Evolutionary conservation across 176 grass and related monocot genomes (phyloP), one percentile per base, ranked within the genome.

Genomic region (Calamus simplicifolius): DNA sequence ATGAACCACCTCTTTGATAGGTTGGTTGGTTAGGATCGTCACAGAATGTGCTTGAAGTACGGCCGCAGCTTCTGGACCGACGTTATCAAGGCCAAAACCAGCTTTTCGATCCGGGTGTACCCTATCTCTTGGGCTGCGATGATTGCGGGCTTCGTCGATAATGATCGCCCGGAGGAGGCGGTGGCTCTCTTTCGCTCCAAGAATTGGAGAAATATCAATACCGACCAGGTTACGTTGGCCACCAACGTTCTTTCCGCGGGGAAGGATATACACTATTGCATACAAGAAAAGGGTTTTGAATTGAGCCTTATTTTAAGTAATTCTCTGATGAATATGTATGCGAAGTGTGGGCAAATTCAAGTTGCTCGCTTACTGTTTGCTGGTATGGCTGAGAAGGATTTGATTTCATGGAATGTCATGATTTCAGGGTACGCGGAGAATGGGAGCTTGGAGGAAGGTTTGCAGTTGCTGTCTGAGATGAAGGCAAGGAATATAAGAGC

Each of bases 251-350:
- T 60, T 35, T 60, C 57, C 0, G 27, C 57, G 15, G 57, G 57
- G 27, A 60, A 60, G 57, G 57, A 60, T 31, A 60, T 60, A 25
- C 57, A 60, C 29, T 18, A 13, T 28, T 60, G 35, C 18, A 35
- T 60, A 10, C 17, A 60, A 27, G 57, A 60, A 60, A 60, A 60
- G 16, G 57, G 57, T 60, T 14, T 60, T 12, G 57, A 60, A 14
- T 25, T 60, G 16, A 27, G 57, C 17, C 25, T 31, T 0, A 60
- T 31, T n/a, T 60, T 60, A 17, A 27, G 57, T 35, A 60, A 60
- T 30, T 60, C 57, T 3, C 57, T 60, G 27, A 60, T 60, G 27
- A 60, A 60, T 16, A 60, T 60, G 57, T 60, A 60, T 35, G 57
- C 4, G 1, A 60, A 60, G 27, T 60, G 28, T 0, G 5, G 57